Evolutionary conservation across 371 early-diverging fungal genomes (phyloP).

Genomic region (Entomophthora muscae): DNA sequence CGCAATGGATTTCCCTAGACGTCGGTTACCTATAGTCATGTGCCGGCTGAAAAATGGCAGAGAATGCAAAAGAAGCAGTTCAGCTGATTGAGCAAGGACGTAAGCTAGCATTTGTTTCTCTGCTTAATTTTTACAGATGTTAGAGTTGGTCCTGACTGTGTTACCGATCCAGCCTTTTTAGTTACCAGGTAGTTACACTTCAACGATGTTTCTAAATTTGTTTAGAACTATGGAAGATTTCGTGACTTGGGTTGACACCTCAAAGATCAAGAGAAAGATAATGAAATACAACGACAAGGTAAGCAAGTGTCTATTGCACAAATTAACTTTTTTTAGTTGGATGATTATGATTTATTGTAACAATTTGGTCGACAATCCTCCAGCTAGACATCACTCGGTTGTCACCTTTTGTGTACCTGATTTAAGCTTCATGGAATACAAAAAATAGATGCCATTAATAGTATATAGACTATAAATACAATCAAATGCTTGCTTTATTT

Average conservation of each 20-base stretch:
- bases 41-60: conserved; percentile 91
- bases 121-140: conserved; percentile 26
- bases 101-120: conserved; percentile 5
- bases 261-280: conserved; percentile 96
- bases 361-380: no score
- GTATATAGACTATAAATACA: no score
- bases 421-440: no score
- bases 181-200: conserved; percentile 37
- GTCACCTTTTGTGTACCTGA: no score
- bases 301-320: no score
- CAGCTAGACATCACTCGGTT: no score
- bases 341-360: conserved; percentile 48
- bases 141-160: conserved; percentile 83
- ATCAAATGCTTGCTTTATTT: no score
- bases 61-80: conserved; percentile 86
- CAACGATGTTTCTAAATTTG: neutral
- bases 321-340: conserved; percentile 38
- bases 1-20: no score
- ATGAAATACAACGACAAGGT: conserved; percentile 94
- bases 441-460: no score
- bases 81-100: conserved; percentile 94
- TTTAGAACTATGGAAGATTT: conserved; percentile 90
- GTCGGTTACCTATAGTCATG: conserved; percentile 91
- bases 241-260: conserved; percentile 97
- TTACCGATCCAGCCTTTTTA: conserved; percentile 84